Evolutionary conservation across 2,329 filamentous ascomycete species (phyloP), one percentile per base, ranked within the genome.

Genomic region (Sphaceloma murrayae): DNA sequence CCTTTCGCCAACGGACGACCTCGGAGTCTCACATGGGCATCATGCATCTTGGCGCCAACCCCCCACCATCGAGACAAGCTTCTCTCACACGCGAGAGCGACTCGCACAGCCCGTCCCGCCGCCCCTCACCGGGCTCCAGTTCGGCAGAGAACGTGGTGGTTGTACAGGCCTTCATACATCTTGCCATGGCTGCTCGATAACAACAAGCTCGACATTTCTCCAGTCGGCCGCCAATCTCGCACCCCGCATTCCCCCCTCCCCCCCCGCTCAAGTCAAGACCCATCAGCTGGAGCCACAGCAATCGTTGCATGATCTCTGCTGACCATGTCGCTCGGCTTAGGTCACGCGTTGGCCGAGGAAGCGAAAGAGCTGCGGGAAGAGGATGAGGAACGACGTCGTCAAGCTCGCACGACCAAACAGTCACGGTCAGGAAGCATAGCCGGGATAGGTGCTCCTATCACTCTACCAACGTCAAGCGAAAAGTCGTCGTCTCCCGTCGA

Each of bases 321-420:
- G 26, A 45, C 19, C 22, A 45, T 45, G 42, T 45, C 42, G 8
- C 42, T 45, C 16, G 42, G 42, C 5, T 34, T 45, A 32, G 42
- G 42, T 29, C 30, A 45, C 17, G 42, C 42, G 14, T 24, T 45
- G 21, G 22, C 31, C 19, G 31, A 45, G 16, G 42, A 45, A 34
- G 42, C 42, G 19, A 45, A 29, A 45, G 42, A 45, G 42, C 21
- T 34, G 18, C 56, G 60, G n/a, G 44, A 38, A 14, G 39, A 40
- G 22, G 34, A 45, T 19, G 40, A 54, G 26, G n/a, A 34, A 32
- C 30, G 31, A 19, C 22, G 36, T 22, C 27, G 30, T n/a, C 10
- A 40, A 19, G 36, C 36, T n/a, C 27, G 30, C 17, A 26, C 42
- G 27, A 45, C 21, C 24, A 43, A 29, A 45, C 31, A 30, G 18